phyloP scores from a whole-genome alignment of 345 rosid genomes.

The Corymbia maculata region DNA sequence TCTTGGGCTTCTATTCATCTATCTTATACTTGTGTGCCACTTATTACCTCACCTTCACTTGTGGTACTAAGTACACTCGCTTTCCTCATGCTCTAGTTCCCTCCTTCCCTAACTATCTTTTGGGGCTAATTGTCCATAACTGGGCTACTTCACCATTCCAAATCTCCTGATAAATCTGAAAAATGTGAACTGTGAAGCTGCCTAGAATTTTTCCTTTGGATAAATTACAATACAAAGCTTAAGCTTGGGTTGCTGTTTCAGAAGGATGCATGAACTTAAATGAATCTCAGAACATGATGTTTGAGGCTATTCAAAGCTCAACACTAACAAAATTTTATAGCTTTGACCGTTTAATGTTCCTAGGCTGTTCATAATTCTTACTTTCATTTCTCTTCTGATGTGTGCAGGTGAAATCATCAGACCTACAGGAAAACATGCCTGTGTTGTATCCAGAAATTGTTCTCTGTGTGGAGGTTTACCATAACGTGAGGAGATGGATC shows the following conservation, averaged over 20 bases:
- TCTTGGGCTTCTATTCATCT: not conserved
- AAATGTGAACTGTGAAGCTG: not conserved
- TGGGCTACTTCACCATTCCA: not conserved
- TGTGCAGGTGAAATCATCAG: conserved; percentile 33
- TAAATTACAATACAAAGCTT: not conserved
- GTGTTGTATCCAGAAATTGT: conserved; percentile 48
- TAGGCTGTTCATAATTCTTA: not conserved
- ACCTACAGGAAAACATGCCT: conserved; percentile 18
- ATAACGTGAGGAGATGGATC: conserved; percentile 16
- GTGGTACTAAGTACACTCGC: not conserved
- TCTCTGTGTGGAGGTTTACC: conserved; percentile 66
- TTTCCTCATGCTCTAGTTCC: not conserved
- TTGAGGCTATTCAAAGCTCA: not conserved
- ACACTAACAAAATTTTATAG: not conserved
- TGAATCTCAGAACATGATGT: not conserved
- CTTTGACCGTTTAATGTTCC: not conserved
- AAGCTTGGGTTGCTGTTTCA: not conserved
- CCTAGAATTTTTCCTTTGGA: not conserved
- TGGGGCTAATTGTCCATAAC: not conserved
- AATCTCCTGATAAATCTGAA: not conserved
- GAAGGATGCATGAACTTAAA: not conserved
- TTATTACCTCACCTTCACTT: not conserved
- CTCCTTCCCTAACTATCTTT: not conserved
- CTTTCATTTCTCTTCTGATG: not conserved
- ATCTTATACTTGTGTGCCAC: not conserved